Base-by-base conservation (phyloP, 768 basidiomycete species). In the Hygrocybe punicea region DNA sequence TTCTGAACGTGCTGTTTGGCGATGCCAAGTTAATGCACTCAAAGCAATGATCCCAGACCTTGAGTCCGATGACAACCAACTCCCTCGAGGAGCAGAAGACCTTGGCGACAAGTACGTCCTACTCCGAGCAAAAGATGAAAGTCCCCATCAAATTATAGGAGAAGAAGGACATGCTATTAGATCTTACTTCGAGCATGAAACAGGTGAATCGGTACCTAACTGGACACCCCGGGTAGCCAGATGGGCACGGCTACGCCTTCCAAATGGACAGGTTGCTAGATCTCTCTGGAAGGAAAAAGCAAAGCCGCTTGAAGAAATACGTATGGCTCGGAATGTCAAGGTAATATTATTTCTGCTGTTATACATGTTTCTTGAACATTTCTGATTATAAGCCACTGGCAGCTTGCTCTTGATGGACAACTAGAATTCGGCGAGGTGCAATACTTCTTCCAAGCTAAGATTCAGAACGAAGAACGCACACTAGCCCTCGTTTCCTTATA, bases 181-280 rank as follows among this genome's bases (percentile, higher is more conserved):
- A 34, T 17, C 9, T 16, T 47, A 25, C 25, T 11, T 49, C 19
- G 17, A 49, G 9, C 11, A 49, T 13, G 10, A 21, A 10, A 24
- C 8, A 14, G 44, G 11, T 5, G 8, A 23, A 7, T 21, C 9
- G 6, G 23, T 6, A 24, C 10, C 8, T 13, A 6, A 23, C 9
- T 37, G 36, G 36, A n/a, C n/a, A 25, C 48, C 48, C 17, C 14
- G 10, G 11, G 45, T 58, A 14, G 33, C 17, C 46, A 37, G 52
- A 19, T 70, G 68, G 67, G 68, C 61, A 1, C 58, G 57, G 4
- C 57, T 69, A 3, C 54, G 24, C 17, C 59, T 68, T 37, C 67
- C 64, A 11, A 68, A 60, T 57, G 64, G 69, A 16, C 67, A 67
- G 48, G 57, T 63, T 51, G 60, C 61, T 11, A 46, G 61, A 11